Evolutionary conservation across 805 yeast species (phyloP), one percentile per base, ranked within the genome.

Genomic region (Starmerella ratchasimensis): DNA sequence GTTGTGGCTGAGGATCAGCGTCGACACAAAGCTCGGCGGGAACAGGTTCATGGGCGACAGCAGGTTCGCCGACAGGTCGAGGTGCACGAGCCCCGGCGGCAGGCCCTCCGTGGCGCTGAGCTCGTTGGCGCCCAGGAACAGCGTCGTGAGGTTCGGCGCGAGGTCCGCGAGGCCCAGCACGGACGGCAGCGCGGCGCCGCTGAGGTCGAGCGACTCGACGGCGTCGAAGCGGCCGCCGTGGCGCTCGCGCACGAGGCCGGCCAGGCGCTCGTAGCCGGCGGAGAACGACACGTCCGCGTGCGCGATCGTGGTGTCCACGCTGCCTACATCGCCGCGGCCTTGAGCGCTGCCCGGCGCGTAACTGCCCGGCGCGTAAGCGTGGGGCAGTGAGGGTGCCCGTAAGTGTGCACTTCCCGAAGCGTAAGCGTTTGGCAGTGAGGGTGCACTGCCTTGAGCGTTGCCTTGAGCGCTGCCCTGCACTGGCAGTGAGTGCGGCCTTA

Each of bases 61-160:
- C 9, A 5, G 1, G 34, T 51, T 51, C 19, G 25, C 6, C 16
- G 45, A 20, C 17, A 51, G 27, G 23, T 48, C 52, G 4, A 48
- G 31, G 14, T 39, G 41, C 7, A 45, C 44, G 6, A 48, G 34
- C 3, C 34, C 29, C 15, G 39, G 37, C 2, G 54, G 51, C 14
- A 51, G 39, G 7, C 55, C 54, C 5, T 51, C 44, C 5, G 50
- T 33, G 13, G 41, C 38, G 14, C 45, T 26, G 16, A 51, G 31
- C 3, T 22, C 14, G 30, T 51, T 51, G 17, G 37, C 32, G 25
- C 43, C 34, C 25, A 45, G 27, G 15, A 44, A 36, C 11, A 46
- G 38, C 11, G 39, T 37, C 4, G 42, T 36, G 14, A 50, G 37
- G 2, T 42, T 25, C 3, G 55, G 54, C 3, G 38, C 25, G 17